phyloP scores from a whole-genome alignment of 2,329 filamentous ascomycete species.

The Calycina herbarum region DNA sequence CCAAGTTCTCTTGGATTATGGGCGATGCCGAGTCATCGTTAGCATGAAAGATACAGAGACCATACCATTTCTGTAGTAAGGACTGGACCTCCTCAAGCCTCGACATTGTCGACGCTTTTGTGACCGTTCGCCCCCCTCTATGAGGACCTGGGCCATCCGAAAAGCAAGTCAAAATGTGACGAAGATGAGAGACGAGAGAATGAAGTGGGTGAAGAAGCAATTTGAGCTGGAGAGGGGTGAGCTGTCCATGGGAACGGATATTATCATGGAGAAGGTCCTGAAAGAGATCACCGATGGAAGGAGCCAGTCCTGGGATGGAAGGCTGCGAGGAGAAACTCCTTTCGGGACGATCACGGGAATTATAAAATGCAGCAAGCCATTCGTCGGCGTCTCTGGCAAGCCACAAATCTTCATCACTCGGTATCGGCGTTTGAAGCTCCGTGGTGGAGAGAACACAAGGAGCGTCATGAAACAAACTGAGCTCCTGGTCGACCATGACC shows the following conservation, averaged over 20 bases:
- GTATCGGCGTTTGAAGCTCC: constrained; percentile 65
- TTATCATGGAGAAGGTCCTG: constrained; percentile 67
- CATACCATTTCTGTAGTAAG: constrained; percentile 66
- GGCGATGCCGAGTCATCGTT: constrained; percentile 58
- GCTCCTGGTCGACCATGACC: constrained; percentile 73
- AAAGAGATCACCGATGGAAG: constrained; percentile 65
- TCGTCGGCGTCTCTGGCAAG: constrained; percentile 55
- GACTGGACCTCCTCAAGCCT: constrained; percentile 65
- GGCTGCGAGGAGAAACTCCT: constrained; percentile 52
- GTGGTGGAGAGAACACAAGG: constrained; percentile 63
- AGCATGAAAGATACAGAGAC: constrained; percentile 57
- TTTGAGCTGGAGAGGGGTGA: constrained; percentile 60
- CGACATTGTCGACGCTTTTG: constrained; percentile 58
- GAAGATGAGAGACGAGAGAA: constrained; percentile 61
- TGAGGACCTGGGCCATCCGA: constrained; percentile 53
- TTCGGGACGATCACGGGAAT: constrained; percentile 33
- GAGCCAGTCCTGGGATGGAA: constrained; percentile 53
- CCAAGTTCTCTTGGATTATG: constrained; percentile 63
- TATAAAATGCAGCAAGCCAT: constrained; percentile 61
- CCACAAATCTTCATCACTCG: constrained; percentile 62
- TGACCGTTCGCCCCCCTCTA: constrained; percentile 49
- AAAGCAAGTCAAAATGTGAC: constrained; percentile 66
- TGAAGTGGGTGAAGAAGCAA: constrained; percentile 69
- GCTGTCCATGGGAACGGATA: constrained; percentile 46
- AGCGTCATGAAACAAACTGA: constrained; percentile 65